Percentiles rank a stretch among this genome's conserved stretches.
Evolutionary conservation across 2,329 filamentous ascomycete species (phyloP).

Genomic region (Aspergillus sp.): DNA sequence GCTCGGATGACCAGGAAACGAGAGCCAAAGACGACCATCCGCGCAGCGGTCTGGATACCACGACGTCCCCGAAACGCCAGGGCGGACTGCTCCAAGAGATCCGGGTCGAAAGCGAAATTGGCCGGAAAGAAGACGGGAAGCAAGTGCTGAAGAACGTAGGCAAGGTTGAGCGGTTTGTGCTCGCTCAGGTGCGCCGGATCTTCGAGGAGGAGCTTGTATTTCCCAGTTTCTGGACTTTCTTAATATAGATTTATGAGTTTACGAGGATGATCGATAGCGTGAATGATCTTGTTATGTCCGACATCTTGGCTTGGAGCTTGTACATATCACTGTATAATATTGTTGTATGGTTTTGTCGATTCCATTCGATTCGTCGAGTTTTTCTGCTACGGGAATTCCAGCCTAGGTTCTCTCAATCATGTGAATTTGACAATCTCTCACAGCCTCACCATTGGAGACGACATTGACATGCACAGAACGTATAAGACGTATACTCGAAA

Average conservation of each 20-base stretch:
- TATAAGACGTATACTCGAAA: too few relatives aligned
- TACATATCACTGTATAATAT: neutral
- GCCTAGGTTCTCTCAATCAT: too few relatives aligned
- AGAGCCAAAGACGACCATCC: conserved; percentile 28
- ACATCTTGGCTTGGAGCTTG: neutral
- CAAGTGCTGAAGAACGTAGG: conserved; percentile 97
- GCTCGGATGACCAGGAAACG: conserved; percentile 44
- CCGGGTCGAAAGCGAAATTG: conserved; percentile 95
- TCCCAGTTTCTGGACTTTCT: conserved; percentile 89
- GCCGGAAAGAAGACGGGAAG: conserved; percentile 83
- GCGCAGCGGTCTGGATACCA: conserved; percentile 31
- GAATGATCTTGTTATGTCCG: neutral
- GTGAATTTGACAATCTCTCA: too few relatives aligned
- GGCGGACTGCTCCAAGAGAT: conserved; percentile 88
- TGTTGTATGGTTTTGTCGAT: too few relatives aligned
- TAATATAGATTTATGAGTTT: conserved; percentile 58
- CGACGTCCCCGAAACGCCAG: conserved; percentile 44
- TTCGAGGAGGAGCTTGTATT: conserved; percentile 76
- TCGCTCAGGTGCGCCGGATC: conserved; percentile 93
- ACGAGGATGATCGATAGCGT: too few relatives aligned
- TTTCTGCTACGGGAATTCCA: too few relatives aligned
- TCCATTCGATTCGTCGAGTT: too few relatives aligned
- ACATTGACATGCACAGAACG: too few relatives aligned
- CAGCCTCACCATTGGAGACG: too few relatives aligned
- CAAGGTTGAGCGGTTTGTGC: conserved; percentile 95